Evolutionary conservation across 2,329 filamentous ascomycete species (phyloP), one percentile per base, ranked within the genome.

Genomic region (Aspergillus japonicus): DNA sequence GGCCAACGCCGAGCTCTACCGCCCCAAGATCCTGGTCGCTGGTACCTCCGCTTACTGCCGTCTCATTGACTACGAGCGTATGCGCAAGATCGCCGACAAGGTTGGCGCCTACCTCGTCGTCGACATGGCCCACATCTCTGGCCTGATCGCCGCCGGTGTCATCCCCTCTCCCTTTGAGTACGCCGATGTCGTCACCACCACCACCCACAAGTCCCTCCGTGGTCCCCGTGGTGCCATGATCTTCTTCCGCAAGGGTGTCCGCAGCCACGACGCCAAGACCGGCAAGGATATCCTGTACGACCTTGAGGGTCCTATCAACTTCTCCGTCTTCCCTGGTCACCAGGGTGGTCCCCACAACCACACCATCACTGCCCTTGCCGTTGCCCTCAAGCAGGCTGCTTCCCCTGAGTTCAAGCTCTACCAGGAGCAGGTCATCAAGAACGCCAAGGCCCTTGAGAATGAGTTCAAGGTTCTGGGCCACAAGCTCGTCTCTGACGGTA

Each of bases 341-440:
- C 95, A 99, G 78, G 95, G 95, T 74, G 95, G 95, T 24, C 95
- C 95, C 56, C 95, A 99, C 81, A 99, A 99, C 82, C 95, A 99
- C 83, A 99, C 95, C 69, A 99, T 99, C 76, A 96, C 95, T 39
- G 95, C 95, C 49, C 84, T 99, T 29, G 88, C 95, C 21, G 95
- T 99, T 52, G 95, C 95, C 12, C 84, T 99, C 61, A 96, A 96
- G 81, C 95, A 99, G 79, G 92, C 92, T 3, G 91, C 93, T 74
- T 87, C 87, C 5, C 86, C 89, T 52, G 93, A 96, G 73, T 99
- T 99, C 83, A 90, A 89, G 75, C 84, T 90, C 57, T 99, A 99
- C 80, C 95, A 99, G 79, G 83, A 91, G 71, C 89, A 91, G 73
- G 93, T 98, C 57, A 84, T 98, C 60, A 85, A 89, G 77, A 99